Evolutionary conservation across 1,284 basidiomycete genomes (phyloP).

Genomic region (Ustilago loliicola): DNA sequence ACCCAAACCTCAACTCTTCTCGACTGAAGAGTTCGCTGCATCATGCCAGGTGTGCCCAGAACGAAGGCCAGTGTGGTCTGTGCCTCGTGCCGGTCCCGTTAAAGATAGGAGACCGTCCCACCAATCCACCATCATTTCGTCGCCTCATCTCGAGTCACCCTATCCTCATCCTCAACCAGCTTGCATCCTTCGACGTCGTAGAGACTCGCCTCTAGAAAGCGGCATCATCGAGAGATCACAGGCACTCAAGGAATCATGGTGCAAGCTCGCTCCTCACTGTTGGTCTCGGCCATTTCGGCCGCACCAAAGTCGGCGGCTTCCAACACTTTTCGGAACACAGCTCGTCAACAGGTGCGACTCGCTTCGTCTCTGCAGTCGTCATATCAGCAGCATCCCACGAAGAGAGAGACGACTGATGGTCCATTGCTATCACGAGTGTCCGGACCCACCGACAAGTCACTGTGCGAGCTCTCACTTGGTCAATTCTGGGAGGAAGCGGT

Average conservation of each 20-base stretch:
- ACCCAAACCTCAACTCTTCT: not conserved
- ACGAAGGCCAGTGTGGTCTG: not conserved
- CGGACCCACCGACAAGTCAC: constrained; percentile 77
- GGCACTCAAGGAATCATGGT: not conserved
- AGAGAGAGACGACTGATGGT: constrained; percentile 10
- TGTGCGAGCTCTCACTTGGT: constrained; percentile 77
- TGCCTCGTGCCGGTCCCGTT: not conserved
- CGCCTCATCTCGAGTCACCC: not conserved
- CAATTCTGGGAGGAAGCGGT: constrained; percentile 78
- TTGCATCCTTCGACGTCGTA: not conserved
- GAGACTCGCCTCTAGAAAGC: not conserved
- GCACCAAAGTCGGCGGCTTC: not conserved
- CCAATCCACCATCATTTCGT: constrained; percentile 3
- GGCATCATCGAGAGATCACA: not conserved
- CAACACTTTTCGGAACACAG: not conserved
- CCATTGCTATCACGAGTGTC: constrained; percentile 56
- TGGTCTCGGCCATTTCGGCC: constrained; percentile 1
- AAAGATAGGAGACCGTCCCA: not conserved
- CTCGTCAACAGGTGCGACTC: constrained; percentile 3
- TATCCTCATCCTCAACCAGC: not conserved
- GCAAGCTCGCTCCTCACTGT: constrained; percentile 12
- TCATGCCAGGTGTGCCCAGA: not conserved
- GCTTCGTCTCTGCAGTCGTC: constrained; percentile 20
- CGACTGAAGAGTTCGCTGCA: not conserved
- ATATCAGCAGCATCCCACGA: constrained; percentile 38